Evolutionary conservation across 495 filamentous ascomycete species (phyloP).

Genomic region (Penicillium alfredii): DNA sequence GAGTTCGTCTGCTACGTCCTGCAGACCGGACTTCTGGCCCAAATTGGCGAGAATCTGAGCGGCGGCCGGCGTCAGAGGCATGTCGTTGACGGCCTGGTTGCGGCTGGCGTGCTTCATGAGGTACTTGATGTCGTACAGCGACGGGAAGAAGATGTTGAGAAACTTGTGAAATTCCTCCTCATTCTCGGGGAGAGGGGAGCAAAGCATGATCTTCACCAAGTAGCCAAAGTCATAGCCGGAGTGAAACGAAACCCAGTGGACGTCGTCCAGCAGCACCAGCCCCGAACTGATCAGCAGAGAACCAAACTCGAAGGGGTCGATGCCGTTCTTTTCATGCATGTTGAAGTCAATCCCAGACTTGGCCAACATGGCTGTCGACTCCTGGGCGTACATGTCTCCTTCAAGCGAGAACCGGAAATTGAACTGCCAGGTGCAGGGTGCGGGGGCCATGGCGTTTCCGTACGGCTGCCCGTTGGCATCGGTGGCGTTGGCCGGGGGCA

Average conservation of each 20-base stretch:
- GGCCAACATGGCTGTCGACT: conserved; percentile 81
- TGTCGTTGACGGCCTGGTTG: conserved; percentile 52
- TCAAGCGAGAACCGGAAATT: conserved; percentile 95
- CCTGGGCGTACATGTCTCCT: conserved; percentile 92
- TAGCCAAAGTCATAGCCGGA: conserved; percentile 99
- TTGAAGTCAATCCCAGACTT: conserved; percentile 85
- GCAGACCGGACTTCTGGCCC: conserved; percentile 79
- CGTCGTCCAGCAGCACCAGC: conserved; percentile 78
- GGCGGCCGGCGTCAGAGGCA: conserved; percentile 55
- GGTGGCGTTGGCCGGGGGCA: conserved; percentile 61
- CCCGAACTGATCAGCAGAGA: conserved; percentile 85
- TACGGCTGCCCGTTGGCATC: conserved; percentile 48
- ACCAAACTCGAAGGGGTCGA: conserved; percentile 83
- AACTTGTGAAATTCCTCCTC: conserved; percentile 80
- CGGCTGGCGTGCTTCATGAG: conserved; percentile 82
- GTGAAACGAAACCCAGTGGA: conserved; percentile 95
- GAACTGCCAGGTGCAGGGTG: conserved; percentile 95
- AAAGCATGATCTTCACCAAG: conserved; percentile 83
- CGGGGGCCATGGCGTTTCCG: conserved; percentile 52
- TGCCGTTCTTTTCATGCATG: conserved; percentile 78
- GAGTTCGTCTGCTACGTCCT: conserved; percentile 89
- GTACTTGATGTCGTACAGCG: conserved; percentile 93
- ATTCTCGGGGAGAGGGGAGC: conserved; percentile 72
- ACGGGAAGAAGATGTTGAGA: conserved; percentile 86
- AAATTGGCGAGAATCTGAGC: conserved; percentile 69